Evolutionary conservation across 1,139 yeast genomes (phyloP).

Genomic region (Arxiozyma heterogenica): DNA sequence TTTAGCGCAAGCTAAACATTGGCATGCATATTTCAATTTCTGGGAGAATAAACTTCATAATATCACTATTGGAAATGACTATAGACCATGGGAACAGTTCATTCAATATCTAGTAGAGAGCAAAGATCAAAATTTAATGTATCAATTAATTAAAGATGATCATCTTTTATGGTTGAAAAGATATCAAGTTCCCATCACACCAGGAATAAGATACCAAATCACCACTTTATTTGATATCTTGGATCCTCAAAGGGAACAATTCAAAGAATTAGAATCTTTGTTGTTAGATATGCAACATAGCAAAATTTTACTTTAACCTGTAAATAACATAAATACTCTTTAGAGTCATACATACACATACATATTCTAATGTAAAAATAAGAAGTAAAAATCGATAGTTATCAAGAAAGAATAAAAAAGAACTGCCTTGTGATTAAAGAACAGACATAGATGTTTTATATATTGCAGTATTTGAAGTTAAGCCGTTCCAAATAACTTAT

Average conservation of each 20-base stretch:
- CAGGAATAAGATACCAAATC: slow-evolving; percentile 10
- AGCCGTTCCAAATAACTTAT: too few relatives aligned
- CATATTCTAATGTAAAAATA: too few relatives aligned
- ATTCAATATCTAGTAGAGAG: slow-evolving; percentile 14
- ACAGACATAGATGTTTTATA: too few relatives aligned
- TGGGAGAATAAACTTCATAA: slow-evolving; percentile 17
- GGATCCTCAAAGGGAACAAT: slow-evolving; percentile 3
- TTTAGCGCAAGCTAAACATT: slow-evolving; percentile 15
- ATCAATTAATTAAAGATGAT: slow-evolving; percentile 18
- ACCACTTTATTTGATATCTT: neutral
- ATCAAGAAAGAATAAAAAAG: neutral
- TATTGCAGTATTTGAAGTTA: too few relatives aligned
- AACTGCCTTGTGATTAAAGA: too few relatives aligned
- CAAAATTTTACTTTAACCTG: neutral
- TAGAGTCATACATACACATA: neutral
- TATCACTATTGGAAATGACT: slow-evolving; percentile 12
- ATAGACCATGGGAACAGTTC: slow-evolving; percentile 24
- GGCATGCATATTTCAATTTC: slow-evolving; percentile 17
- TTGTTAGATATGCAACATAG: neutral
- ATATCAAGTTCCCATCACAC: slow-evolving; percentile 15
- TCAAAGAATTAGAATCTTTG: neutral
- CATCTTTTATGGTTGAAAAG: slow-evolving; percentile 23
- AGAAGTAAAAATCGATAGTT: neutral
- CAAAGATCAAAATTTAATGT: slow-evolving; percentile 10
- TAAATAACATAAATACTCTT: too few relatives aligned